A percentile compares a stretch with the other conserved stretches of the same genome.
Evolutionary conservation across 371 early-diverging fungal genomes (phyloP).

Genomic region (Mortierella sp.): DNA sequence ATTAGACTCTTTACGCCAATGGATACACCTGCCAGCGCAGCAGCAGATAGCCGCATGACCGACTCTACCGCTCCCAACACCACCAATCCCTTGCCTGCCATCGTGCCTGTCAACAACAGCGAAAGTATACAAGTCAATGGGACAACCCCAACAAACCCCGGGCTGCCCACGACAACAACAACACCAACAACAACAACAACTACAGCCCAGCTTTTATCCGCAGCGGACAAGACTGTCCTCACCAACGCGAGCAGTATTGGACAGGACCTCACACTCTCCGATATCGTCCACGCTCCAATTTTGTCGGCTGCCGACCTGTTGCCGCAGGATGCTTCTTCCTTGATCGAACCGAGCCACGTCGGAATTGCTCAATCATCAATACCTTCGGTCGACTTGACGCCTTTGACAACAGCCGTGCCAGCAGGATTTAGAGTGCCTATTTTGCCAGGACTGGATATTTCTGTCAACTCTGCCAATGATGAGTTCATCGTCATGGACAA

Average conservation of each 20-base stretch:
- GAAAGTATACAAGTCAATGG: constrained; percentile 10
- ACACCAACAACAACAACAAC: background rate
- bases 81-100: constrained; percentile 18
- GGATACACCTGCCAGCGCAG: background rate
- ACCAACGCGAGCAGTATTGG: background rate
- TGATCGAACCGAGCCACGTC: constrained; percentile 5
- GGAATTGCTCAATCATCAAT: background rate
- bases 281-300: background rate
- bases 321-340: background rate
- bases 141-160: background rate
- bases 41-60: constrained; percentile 21
- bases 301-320: background rate
- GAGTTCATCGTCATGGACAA: constrained; percentile 26
- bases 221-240: background rate
- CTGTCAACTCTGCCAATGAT: constrained; percentile 5
- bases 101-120: constrained; percentile 1
- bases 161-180: background rate
- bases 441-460: background rate
- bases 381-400: background rate
- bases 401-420: background rate
- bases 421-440: constrained; percentile 1
- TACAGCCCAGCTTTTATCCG: background rate
- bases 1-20: background rate
- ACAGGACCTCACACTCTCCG: background rate
- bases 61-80: constrained; percentile 11